Percentiles rank a stretch among this genome's conserved stretches.
Conservation (phyloP, 2,329 filamentous ascomycete species). For the Xylariaceae sp. region DNA sequence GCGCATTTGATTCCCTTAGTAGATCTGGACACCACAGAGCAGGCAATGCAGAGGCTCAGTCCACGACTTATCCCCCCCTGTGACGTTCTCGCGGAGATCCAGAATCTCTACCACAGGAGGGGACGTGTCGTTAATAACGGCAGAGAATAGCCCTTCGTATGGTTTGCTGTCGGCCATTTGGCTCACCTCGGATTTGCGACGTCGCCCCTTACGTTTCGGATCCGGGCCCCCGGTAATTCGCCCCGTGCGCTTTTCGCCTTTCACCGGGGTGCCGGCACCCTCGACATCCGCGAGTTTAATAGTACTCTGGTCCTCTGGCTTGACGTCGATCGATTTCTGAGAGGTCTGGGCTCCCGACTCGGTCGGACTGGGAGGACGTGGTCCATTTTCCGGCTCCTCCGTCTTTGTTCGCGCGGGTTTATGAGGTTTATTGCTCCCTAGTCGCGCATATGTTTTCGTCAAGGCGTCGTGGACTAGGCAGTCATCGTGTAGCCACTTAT, state of each 20-base stretch:
- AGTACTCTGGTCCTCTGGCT: constrained; percentile 38
- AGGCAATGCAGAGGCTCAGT: constrained; percentile 49
- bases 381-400: constrained; percentile 37
- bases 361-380: constrained; percentile 49
- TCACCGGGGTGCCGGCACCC: constrained; percentile 23
- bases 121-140: constrained; percentile 44
- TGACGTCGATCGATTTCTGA: constrained; percentile 51
- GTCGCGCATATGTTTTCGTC: constrained; percentile 44
- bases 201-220: constrained; percentile 34
- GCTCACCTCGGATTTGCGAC: constrained; percentile 38
- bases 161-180: constrained; percentile 39
- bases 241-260: constrained; percentile 32
- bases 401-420: constrained; percentile 37
- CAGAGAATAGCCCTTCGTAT: constrained; percentile 51
- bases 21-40: constrained; percentile 46
- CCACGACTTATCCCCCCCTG: constrained; percentile 51
- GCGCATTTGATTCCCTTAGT: constrained; percentile 30
- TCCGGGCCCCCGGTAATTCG: constrained; percentile 13
- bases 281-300: constrained; percentile 36
- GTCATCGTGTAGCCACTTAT: constrained; percentile 60
- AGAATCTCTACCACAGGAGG: constrained; percentile 49
- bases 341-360: constrained; percentile 48
- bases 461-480: constrained; percentile 57
- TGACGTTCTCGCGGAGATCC: constrained; percentile 46
- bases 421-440: constrained; percentile 51